Evolutionary conservation across 108 stramenopile genomes (phyloP).

Genomic region (Stephanodiscus triporus): DNA sequence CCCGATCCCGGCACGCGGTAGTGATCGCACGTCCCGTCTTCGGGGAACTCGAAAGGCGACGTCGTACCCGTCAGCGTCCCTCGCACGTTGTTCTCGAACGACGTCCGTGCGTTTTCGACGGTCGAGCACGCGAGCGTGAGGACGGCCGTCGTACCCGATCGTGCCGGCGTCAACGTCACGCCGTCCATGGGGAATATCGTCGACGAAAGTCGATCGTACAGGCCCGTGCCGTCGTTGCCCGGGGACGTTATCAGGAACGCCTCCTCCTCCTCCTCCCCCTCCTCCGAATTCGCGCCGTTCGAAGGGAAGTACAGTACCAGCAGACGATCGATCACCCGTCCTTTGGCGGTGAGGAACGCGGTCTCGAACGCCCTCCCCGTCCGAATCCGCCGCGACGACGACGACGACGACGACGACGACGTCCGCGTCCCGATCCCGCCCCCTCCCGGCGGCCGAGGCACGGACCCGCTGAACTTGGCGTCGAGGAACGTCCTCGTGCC

Average conservation of each 20-base stretch:
- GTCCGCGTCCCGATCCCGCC: background rate
- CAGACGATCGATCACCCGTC: constrained; percentile 72
- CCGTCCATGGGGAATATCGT: constrained; percentile 84
- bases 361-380: constrained; percentile 49
- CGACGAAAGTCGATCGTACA: constrained; percentile 67
- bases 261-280: background rate
- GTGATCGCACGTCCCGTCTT: constrained; percentile 38
- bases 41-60: constrained; percentile 30
- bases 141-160: constrained; percentile 14
- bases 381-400: constrained; percentile 37
- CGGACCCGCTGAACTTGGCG: constrained; percentile 67
- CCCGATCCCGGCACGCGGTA: constrained; percentile 11
- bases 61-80: constrained; percentile 7
- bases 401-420: constrained; percentile 9
- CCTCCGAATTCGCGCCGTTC: constrained; percentile 6
- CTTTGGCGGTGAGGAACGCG: constrained; percentile 72
- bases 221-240: constrained; percentile 60
- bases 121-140: constrained; percentile 65
- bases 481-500: constrained; percentile 72
- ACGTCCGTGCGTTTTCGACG: constrained; percentile 53
- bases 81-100: constrained; percentile 40
- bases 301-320: constrained; percentile 39
- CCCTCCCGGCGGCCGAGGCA: constrained; percentile 17
- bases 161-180: constrained; percentile 50
- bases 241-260: constrained; percentile 80